Conservation (phyloP, 2,329 filamentous ascomycete genomes). For the Chaetomiaceae sp. region DNA sequence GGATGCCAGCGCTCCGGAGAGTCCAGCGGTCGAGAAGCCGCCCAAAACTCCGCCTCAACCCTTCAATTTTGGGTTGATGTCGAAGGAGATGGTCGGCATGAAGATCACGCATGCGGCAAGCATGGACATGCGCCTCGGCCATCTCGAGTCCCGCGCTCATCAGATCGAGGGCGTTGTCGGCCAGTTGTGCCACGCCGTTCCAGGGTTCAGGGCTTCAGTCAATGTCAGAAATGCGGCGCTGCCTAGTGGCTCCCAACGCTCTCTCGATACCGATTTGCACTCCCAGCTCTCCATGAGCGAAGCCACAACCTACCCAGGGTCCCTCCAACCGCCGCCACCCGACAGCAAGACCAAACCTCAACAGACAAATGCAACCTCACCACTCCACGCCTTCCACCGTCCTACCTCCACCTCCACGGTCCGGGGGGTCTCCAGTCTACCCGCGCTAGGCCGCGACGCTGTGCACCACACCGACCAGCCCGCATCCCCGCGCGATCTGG, state of each 20-base stretch:
- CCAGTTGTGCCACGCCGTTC: constrained; percentile 42
- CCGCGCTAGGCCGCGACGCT: constrained; percentile 32
- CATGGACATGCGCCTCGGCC: constrained; percentile 47
- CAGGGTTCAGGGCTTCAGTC: constrained; percentile 32
- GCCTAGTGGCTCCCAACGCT: constrained; percentile 35
- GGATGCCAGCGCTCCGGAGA: constrained; percentile 30
- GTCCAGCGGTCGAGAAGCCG: constrained; percentile 28
- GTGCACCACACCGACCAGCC: constrained; percentile 11
- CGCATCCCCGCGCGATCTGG: neutral
- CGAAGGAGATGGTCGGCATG: constrained; percentile 46
- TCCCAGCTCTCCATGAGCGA: constrained; percentile 42
- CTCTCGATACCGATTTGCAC: constrained; percentile 30
- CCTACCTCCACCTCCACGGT: constrained; percentile 43
- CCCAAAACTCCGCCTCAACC: constrained; percentile 41
- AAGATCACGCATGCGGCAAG: constrained; percentile 52
- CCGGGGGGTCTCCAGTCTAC: constrained; percentile 41
- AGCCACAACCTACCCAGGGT: constrained; percentile 37
- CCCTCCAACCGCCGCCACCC: constrained; percentile 33
- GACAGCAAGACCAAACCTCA: constrained; percentile 25
- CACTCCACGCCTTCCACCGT: constrained; percentile 23
- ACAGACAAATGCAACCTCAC: constrained; percentile 18
- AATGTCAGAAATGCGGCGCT: constrained; percentile 25
- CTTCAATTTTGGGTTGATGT: constrained; percentile 49
- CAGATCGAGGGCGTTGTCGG: constrained; percentile 48
- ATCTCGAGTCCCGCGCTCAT: constrained; percentile 46